A percentile compares a stretch with the other conserved stretches of the same genome.
phyloP scores from a whole-genome alignment of 2,329 filamentous ascomycete genomes.

The Trichoderma citrinoviride region DNA sequence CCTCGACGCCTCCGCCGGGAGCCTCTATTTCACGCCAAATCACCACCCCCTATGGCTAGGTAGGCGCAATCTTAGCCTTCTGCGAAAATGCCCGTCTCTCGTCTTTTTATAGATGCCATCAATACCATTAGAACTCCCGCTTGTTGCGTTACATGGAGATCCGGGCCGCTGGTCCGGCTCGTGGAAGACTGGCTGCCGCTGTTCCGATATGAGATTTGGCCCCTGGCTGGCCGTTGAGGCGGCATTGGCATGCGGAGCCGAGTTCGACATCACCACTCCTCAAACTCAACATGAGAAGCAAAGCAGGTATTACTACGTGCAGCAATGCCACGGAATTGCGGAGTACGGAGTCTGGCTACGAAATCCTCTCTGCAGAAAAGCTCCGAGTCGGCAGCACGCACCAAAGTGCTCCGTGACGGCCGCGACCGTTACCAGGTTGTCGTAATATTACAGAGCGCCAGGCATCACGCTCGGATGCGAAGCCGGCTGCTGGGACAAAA shows the following conservation, averaged over 20 bases:
- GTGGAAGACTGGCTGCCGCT: not conserved
- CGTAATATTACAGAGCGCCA: slow-evolving; percentile 5
- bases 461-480: slow-evolving; percentile 16
- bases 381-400: not conserved
- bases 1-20: slow-evolving; percentile 1
- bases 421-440: not conserved
- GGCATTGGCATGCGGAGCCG: not conserved
- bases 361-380: not conserved
- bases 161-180: slow-evolving; percentile 11
- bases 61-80: slow-evolving; percentile 7
- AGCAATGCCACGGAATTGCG: not conserved
- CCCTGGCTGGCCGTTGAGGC: slow-evolving; percentile 15
- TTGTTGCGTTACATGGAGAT: not conserved
- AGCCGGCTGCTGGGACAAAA: slow-evolving; percentile 1
- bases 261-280: not conserved
- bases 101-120: slow-evolving; percentile 4
- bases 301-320: not conserved
- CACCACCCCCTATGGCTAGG: not conserved
- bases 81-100: not conserved
- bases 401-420: not conserved
- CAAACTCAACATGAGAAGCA: not conserved
- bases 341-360: not conserved
- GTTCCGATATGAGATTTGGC: slow-evolving; percentile 3
- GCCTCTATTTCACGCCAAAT: not conserved
- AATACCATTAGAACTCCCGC: not conserved